phyloP scores from a whole-genome alignment of 768 basidiomycete genomes.

The Lentinula boryana region DNA sequence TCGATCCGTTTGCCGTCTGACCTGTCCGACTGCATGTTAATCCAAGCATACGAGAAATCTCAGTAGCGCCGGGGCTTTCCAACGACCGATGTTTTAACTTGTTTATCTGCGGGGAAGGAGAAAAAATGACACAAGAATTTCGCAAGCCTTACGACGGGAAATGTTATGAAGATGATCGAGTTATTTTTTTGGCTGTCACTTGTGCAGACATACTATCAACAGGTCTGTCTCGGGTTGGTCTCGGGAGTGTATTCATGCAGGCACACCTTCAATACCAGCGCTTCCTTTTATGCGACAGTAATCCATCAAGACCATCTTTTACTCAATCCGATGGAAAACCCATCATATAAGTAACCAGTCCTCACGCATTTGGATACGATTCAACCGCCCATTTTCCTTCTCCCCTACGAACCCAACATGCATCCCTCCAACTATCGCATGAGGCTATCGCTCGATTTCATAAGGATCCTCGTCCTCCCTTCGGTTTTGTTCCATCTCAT shows the following conservation, averaged over 20 bases:
- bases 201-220: neutral
- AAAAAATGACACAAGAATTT: neutral
- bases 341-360: neutral
- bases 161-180: neutral
- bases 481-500: slow-evolving; percentile 26
- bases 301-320: neutral
- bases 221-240: slow-evolving; percentile 1
- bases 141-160: neutral
- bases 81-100: neutral
- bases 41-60: neutral
- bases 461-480: slow-evolving; percentile 34
- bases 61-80: neutral
- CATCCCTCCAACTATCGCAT: slow-evolving; percentile 41
- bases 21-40: neutral
- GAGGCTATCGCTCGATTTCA: slow-evolving; percentile 43
- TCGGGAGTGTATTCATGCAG: neutral
- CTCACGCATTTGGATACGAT: neutral
- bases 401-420: slow-evolving; percentile 17
- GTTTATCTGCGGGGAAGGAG: neutral
- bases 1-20: neutral
- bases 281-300: neutral
- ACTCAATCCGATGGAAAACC: neutral
- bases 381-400: neutral
- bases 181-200: neutral
- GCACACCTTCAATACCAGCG: neutral